Base-by-base conservation (phyloP, 2,329 filamentous ascomycete species). In the Chaetomium strumarium region DNA sequence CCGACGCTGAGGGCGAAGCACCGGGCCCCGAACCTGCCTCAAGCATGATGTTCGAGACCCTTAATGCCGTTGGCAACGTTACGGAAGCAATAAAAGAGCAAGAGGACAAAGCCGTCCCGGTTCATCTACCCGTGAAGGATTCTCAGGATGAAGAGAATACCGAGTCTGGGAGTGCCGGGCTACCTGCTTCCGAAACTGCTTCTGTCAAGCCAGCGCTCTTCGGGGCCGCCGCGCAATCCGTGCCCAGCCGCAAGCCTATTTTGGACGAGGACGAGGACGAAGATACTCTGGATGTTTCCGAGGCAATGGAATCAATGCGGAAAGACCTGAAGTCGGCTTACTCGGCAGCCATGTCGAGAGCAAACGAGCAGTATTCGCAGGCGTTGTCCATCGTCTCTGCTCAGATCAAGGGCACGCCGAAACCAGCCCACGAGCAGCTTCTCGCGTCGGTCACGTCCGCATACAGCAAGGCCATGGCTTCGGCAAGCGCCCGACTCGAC, bases 371-470 rank as follows among this genome's bases (percentile, higher is more conserved):
- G 49, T 88, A 88, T 60, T 77, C 78, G 0, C 80, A 81, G 19
- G 87, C 86, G 10, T 80, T 83, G 61, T 85, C 85, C 1, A 75
- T 81, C 24, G 74, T 87, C 2, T 88, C 85, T 1, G 78, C 75
- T 4, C 79, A 88, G 61, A 77, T 89, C 37, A 82, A 80, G 29
- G 86, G 85, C 31, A 83, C 83, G 1, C 80, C 85, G 1, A 80
- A 86, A 62, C 86, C 87, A 8, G 76, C 80, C 4, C 83, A 90
- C 56, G 75, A 88, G 60, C 75, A 88, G 56, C 78, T 90, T 65
- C 72, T 88, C 12, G 78, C 84, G 9, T 87, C 85, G 0, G 79
- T 87, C 10, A 83, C 84, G 9, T 77, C 75, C 6, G 85, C 80
- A 1, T 90, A 89, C 63, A 84, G 84, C 33, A 78, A 78, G 31